A percentile compares a stretch with the other conserved stretches of the same genome.
phyloP scores from a whole-genome alignment of 805 yeast species.

The Nakazawaea wickerhamii region DNA sequence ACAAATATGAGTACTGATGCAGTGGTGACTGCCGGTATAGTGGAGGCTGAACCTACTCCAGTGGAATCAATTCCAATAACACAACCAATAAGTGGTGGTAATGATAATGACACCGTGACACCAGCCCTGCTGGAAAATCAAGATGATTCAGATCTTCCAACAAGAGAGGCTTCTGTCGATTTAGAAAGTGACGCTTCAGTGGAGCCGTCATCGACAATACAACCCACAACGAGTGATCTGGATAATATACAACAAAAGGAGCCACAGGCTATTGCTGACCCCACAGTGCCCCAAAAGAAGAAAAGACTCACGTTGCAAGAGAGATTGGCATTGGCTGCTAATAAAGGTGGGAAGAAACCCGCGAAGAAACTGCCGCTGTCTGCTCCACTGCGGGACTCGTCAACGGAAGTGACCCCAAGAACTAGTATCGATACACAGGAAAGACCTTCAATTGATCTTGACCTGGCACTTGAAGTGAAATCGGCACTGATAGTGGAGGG shows the following conservation, averaged over 20 bases:
- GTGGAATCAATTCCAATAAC: background rate
- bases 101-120: background rate
- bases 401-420: constrained; percentile 13
- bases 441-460: constrained; percentile 1
- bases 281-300: constrained; percentile 23
- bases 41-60: background rate
- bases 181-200: background rate
- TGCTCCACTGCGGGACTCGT: constrained; percentile 9
- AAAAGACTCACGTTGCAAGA: constrained; percentile 79
- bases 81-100: background rate
- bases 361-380: constrained; percentile 6
- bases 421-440: constrained; percentile 5
- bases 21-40: background rate
- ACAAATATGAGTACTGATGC: background rate
- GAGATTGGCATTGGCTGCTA: constrained; percentile 77
- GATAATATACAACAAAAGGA: background rate
- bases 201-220: background rate
- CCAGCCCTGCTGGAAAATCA: background rate
- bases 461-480: background rate
- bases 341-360: constrained; percentile 31
- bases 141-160: background rate
- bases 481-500: background rate
- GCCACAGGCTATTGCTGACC: constrained; percentile 1
- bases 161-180: background rate
- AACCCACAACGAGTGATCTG: background rate